Evolutionary conservation across 148 eudicot genomes (phyloP).

Genomic region (Rhododendron griersonianum): DNA sequence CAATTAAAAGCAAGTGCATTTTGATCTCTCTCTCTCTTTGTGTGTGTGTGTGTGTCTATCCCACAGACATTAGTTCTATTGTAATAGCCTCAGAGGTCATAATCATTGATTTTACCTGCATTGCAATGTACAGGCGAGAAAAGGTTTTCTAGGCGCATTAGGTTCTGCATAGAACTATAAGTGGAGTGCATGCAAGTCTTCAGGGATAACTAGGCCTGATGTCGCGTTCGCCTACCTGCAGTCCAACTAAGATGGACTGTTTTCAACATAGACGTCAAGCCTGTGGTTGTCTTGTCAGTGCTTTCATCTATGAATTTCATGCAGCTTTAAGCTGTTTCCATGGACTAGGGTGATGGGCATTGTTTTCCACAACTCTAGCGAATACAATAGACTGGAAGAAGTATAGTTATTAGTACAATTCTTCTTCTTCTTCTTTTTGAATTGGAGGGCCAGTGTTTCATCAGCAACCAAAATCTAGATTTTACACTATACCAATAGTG

Average conservation of each 20-base stretch:
- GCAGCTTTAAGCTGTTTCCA: background rate
- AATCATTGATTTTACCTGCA: background rate
- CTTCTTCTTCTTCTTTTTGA: background rate
- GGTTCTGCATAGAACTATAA: background rate
- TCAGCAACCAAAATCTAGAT: background rate
- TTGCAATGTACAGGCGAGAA: background rate
- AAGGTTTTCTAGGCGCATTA: background rate
- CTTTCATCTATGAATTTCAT: background rate
- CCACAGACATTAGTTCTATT: background rate
- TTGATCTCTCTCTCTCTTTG: background rate
- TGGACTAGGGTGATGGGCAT: background rate
- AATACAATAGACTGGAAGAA: background rate
- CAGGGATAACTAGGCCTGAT: background rate
- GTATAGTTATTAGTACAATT: background rate
- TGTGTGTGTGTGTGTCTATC: background rate
- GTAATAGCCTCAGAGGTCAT: background rate
- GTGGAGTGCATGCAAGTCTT: background rate
- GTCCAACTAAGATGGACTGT: background rate
- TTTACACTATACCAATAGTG: background rate
- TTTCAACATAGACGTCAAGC: background rate
- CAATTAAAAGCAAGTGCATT: background rate
- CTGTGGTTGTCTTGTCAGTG: background rate
- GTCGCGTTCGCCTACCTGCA: background rate
- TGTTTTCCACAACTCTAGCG: background rate
- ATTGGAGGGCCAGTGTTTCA: background rate